phyloP scores from a whole-genome alignment of 2,329 filamentous ascomycete species.

The Microsporum audouinii region DNA sequence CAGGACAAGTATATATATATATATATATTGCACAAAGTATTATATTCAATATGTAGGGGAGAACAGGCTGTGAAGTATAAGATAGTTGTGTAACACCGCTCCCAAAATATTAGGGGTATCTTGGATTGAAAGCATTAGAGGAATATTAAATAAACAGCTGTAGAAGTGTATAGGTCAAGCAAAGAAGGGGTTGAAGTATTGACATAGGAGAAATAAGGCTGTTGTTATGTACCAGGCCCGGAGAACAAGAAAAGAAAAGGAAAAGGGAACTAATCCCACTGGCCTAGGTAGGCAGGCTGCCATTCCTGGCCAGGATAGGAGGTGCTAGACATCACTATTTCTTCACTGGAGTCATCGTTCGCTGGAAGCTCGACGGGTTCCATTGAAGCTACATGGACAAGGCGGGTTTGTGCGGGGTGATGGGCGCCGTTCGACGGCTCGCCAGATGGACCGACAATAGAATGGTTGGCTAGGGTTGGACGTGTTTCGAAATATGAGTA shows the following conservation, averaged over 20 bases:
- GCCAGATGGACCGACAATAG: neutral
- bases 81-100: neutral
- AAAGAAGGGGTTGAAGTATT: neutral
- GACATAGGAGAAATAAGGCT: neutral
- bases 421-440: neutral
- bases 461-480: neutral
- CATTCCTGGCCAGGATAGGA: slow-evolving; percentile 40
- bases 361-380: slow-evolving; percentile 27
- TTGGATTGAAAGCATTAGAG: neutral
- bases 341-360: slow-evolving; percentile 32
- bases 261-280: slow-evolving; percentile 10
- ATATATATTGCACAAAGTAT: too few species aligned
- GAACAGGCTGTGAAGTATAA: neutral
- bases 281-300: slow-evolving; percentile 22
- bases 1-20: too few species aligned
- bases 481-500: neutral
- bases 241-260: neutral
- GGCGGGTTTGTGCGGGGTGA: neutral
- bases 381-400: neutral
- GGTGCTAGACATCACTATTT: slow-evolving; percentile 39
- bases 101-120: neutral
- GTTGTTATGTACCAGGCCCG: neutral
- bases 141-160: neutral
- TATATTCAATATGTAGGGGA: too few species aligned
- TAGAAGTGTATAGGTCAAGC: neutral